Conservation (phyloP, 2,329 filamentous ascomycete genomes). For the Fusarium guadeloupense region DNA sequence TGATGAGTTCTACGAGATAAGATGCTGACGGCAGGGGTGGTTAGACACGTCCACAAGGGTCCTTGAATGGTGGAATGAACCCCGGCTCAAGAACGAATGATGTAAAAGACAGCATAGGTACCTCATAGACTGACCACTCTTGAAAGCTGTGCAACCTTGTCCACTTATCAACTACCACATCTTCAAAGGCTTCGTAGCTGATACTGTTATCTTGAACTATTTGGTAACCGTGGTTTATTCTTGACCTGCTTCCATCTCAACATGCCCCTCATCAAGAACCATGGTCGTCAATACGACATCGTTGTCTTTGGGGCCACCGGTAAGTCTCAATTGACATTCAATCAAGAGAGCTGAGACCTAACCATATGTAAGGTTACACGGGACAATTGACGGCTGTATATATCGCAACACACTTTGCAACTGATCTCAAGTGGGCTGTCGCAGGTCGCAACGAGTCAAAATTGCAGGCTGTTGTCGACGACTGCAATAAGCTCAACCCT, state of each 20-base stretch:
- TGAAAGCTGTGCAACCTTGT: slow-evolving; percentile 1
- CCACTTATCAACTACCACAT: neutral
- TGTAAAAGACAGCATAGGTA: slow-evolving; percentile 20
- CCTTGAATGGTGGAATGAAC: neutral
- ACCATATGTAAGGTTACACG: slow-evolving; percentile 73
- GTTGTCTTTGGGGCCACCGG: slow-evolving; percentile 68
- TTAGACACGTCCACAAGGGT: slow-evolving; percentile 9
- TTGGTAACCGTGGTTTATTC: neutral
- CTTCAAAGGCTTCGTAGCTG: neutral
- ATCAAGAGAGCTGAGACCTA: slow-evolving; percentile 4
- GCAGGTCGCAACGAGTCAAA: slow-evolving; percentile 84
- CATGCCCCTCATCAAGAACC: slow-evolving; percentile 59
- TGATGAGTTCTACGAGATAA: slow-evolving; percentile 12
- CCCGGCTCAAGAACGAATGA: slow-evolving; percentile 13
- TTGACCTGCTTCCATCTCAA: slow-evolving; percentile 3
- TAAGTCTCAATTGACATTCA: slow-evolving; percentile 42
- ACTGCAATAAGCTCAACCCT: slow-evolving; percentile 72
- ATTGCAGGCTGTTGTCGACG: slow-evolving; percentile 72
- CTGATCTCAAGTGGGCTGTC: slow-evolving; percentile 85
- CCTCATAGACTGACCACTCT: neutral
- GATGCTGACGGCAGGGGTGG: slow-evolving; percentile 21
- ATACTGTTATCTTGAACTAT: neutral
- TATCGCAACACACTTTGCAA: slow-evolving; percentile 74
- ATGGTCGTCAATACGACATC: slow-evolving; percentile 65
- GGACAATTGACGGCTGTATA: slow-evolving; percentile 80